Evolutionary conservation across 2,329 filamentous ascomycete genomes (phyloP).

Genomic region (Aspergillus sp.): DNA sequence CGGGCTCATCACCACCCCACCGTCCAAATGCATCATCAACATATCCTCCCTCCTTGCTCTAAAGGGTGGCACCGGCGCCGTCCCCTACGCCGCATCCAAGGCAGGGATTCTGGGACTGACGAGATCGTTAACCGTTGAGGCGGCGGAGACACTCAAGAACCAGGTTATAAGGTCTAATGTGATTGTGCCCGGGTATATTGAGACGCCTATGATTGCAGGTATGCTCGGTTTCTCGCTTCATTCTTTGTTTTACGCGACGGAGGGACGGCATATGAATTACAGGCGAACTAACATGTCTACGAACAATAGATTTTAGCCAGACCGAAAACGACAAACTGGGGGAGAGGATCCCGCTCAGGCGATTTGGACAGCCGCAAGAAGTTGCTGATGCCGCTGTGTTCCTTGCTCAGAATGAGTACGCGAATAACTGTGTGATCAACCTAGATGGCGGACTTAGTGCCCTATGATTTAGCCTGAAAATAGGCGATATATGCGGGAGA

Average conservation of each 20-base stretch:
- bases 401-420: constrained; percentile 76
- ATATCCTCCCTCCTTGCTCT: constrained; percentile 75
- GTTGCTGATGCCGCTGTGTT: constrained; percentile 83
- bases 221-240: constrained; percentile 29
- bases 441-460: constrained; percentile 84
- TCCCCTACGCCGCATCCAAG: constrained; percentile 78
- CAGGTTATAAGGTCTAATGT: constrained; percentile 74
- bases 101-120: constrained; percentile 72
- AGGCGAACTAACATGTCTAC: background rate
- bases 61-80: constrained; percentile 71
- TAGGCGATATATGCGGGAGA: background rate
- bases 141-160: constrained; percentile 60
- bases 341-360: constrained; percentile 64
- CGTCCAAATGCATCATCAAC: constrained; percentile 79
- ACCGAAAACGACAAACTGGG: constrained; percentile 35
- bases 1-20: constrained; percentile 43
- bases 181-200: constrained; percentile 80
- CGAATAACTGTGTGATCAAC: constrained; percentile 85
- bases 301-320: constrained; percentile 46
- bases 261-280: background rate
- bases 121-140: constrained; percentile 40
- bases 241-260: background rate
- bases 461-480: constrained; percentile 42
- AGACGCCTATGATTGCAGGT: constrained; percentile 80
- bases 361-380: constrained; percentile 71